Evolutionary conservation across 2,329 filamentous ascomycete genomes (phyloP), one percentile per base, ranked within the genome.

Genomic region (Ascochyta clinopodiicola): DNA sequence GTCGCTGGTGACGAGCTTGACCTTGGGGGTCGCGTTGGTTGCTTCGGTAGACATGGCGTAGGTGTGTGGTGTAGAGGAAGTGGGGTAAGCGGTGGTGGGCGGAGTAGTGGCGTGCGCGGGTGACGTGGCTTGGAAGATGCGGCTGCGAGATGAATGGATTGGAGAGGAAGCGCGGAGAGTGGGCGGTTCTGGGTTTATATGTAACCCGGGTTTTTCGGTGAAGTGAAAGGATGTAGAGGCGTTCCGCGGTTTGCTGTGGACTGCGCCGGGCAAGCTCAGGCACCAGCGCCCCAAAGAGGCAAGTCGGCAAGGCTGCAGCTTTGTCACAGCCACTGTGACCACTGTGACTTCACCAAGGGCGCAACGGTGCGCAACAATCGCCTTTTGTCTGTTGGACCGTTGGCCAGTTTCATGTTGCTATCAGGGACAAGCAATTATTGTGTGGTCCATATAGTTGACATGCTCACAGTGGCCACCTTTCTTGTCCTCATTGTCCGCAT

Each of bases 1-100:
- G 64, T 82, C 80, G 55, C 75, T 79, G 60, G 77, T 78, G 52
- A 76, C 76, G 25, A 82, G 75, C 62, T 72, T 76, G 63, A 82
- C 74, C 38, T 37, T 52, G 37, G 36, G 56, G 47, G 9, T 47
- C 31, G 66, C 51, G 31, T 27, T 19, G 36, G 65, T 9, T 37
- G 67, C 56, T 38, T 66, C 57, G 62, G 52, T 47, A 38, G 72
- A 71, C 60, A 65, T 70, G 56, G 40, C 54, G 53, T 35, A 8
- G 25, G 44, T 48, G 47, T 31, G 29, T 52, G n/a, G 51, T 43
- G 32, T 53, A 44, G 34, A 51, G 31, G 51, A 61, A 44, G 64
- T 65, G 62, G 60, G 62, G 61, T 66, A 63, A 59, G 36, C 39
- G 49, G 52, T 61, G 56, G 52, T 40, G n/a, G 51, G 59, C 27